These are phyloP conservation scores for Suillus decipiens DNA, from an alignment of 768 basidiomycete species.

Conservation along the genomic window DNA sequence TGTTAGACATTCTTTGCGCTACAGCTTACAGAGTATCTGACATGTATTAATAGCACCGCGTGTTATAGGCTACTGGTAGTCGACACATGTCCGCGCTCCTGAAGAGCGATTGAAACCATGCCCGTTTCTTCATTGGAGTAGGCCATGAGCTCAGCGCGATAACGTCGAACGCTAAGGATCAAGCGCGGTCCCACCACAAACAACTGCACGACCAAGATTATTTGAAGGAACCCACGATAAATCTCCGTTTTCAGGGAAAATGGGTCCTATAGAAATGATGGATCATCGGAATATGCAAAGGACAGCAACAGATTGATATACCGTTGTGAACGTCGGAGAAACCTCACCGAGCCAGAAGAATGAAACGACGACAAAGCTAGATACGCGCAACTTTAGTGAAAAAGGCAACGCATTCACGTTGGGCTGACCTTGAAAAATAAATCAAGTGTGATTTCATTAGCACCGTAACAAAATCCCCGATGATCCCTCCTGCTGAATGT, in stretches of 20 bases:
- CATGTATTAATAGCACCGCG: not conserved
- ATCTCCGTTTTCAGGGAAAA: not conserved
- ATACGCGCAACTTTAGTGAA: not conserved
- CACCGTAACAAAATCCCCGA: not conserved
- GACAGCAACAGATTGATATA: not conserved
- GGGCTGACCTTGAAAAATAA: not conserved
- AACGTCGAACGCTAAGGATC: not conserved
- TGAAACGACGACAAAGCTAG: not conserved
- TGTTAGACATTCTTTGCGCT: conserved; percentile 56
- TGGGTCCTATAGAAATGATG: not conserved
- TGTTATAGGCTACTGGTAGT: not conserved
- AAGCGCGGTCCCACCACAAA: not conserved
- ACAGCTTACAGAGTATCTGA: not conserved
- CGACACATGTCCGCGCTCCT: not conserved
- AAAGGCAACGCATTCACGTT: not conserved
- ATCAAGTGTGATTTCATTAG: not conserved
- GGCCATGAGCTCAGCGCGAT: not conserved
- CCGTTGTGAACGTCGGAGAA: not conserved
- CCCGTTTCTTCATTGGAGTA: not conserved
- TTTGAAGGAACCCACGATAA: not conserved
- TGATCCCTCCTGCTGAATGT: conserved; percentile 2
- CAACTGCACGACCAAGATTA: not conserved
- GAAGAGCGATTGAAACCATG: not conserved
- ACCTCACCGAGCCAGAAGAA: not conserved
- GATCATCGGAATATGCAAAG: not conserved